Percentiles rank a stretch among this genome's conserved stretches.
phyloP scores from a whole-genome alignment of 257 asterid genomes.

The Solanum appendiculatum region DNA sequence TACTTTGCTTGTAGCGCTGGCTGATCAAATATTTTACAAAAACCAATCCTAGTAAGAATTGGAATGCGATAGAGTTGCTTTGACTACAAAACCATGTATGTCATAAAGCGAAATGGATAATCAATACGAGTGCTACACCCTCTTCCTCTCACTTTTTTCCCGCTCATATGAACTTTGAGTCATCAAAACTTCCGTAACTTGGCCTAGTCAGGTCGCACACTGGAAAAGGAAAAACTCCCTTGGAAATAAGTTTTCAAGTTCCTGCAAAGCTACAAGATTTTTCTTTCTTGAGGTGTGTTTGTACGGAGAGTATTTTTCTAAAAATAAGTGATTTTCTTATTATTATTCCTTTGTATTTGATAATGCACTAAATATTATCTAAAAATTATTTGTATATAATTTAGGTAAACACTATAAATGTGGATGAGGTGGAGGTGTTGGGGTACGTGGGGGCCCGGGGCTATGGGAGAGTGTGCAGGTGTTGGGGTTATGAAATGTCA shows the following conservation, averaged over 20 bases:
- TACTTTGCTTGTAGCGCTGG: not conserved
- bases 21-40: not conserved
- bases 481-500: not conserved
- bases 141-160: not conserved
- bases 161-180: not conserved
- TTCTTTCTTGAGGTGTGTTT: not conserved
- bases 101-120: not conserved
- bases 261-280: not conserved
- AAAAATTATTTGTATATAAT: not conserved
- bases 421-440: not conserved
- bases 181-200: not conserved
- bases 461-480: not conserved
- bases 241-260: not conserved
- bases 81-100: not conserved
- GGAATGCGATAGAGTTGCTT: not conserved
- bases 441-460: not conserved
- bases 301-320: not conserved
- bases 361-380: not conserved
- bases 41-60: not conserved
- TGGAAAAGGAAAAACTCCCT: not conserved
- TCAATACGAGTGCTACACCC: not conserved
- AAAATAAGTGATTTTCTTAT: not conserved
- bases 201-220: not conserved
- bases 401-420: not conserved
- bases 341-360: not conserved